Percentiles rank a stretch among this genome's conserved stretches.
Conservation (phyloP, 176 grass and related monocot genomes). For the Triticum timopheevii region DNA sequence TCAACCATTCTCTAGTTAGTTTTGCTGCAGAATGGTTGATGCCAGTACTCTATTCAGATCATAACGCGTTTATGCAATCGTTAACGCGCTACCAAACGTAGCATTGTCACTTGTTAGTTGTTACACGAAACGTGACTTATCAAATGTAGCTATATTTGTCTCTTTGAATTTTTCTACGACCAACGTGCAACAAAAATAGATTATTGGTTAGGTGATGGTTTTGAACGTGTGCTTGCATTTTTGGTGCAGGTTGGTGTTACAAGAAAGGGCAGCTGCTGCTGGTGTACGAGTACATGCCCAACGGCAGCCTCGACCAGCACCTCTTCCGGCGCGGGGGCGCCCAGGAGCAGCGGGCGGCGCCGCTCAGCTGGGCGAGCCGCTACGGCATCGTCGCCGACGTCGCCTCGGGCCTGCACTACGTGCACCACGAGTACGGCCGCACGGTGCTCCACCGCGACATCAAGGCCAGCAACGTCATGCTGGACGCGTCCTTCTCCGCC, state of each 20-base stretch:
- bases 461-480: conserved; percentile 64
- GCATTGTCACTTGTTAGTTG: neutral
- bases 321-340: conserved; percentile 28
- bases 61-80: conserved; percentile 16
- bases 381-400: conserved; percentile 54
- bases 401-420: conserved; percentile 59
- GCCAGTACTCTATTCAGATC: neutral
- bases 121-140: neutral
- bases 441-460: conserved; percentile 76
- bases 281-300: conserved; percentile 95
- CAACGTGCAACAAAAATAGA: neutral
- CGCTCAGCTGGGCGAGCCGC: conserved; percentile 47
- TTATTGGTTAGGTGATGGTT: neutral
- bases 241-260: conserved; percentile 55
- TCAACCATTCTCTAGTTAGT: neutral
- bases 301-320: conserved; percentile 65
- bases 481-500: conserved; percentile 54
- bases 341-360: neutral
- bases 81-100: neutral
- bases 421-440: conserved; percentile 63
- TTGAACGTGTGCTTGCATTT: neutral
- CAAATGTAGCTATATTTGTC: neutral
- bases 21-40: neutral
- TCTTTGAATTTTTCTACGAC: conserved; percentile 2
- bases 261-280: conserved; percentile 56